Conservation (phyloP, 1,139 yeast species). For the Oligophagozyma castellii region DNA sequence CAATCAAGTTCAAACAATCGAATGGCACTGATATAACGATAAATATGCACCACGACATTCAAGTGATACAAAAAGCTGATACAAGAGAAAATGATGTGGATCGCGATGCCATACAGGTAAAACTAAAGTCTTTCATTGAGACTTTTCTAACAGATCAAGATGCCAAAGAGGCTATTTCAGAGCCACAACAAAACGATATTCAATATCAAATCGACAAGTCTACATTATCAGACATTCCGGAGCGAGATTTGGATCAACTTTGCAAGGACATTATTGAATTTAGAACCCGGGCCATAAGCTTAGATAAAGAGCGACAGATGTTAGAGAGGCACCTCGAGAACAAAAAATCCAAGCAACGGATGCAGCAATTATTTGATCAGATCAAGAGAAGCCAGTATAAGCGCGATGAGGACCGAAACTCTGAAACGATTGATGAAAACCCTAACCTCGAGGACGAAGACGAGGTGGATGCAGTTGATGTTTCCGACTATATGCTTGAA, state of each 20-base stretch:
- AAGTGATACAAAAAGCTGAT: constrained; percentile 12
- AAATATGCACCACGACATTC: constrained; percentile 7
- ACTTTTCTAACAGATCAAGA: no score
- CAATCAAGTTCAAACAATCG: no score
- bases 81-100: constrained; percentile 8
- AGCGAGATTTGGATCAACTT: constrained; percentile 41
- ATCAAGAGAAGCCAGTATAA: constrained; percentile 25
- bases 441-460: constrained; percentile 12
- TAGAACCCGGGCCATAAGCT: constrained; percentile 43
- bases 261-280: constrained; percentile 48
- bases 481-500: constrained; percentile 16
- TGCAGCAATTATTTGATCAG: constrained; percentile 39
- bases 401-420: no score
- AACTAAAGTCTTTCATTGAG: no score
- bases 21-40: no score
- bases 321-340: constrained; percentile 40
- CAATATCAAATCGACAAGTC: constrained; percentile 44
- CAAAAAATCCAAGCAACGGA: constrained; percentile 35
- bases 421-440: constrained; percentile 16
- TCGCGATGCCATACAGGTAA: no score
- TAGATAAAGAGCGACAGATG: constrained; percentile 43
- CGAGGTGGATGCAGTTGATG: constrained; percentile 13
- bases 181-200: constrained; percentile 3
- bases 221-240: constrained; percentile 53
- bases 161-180: no score